Base-by-base conservation (phyloP, 23 red algal genomes). In the Cyanidiococcus yangmingshanensis region DNA sequence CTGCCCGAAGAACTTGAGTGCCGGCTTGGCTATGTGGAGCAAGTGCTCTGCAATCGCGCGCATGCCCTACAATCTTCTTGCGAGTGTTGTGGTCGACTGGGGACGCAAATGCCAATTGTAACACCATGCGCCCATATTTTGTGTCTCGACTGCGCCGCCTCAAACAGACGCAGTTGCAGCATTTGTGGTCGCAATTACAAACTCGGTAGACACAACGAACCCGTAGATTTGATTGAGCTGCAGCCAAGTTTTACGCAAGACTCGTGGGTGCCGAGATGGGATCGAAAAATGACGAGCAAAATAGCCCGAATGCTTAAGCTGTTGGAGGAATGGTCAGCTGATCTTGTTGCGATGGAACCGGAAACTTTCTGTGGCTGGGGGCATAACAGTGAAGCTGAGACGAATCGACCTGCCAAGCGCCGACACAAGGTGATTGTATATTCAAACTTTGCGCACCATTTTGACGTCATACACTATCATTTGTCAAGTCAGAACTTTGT, bases 171-270 rank as follows among this genome's bases (percentile, higher is more conserved):
- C 24, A 40, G 38, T 37, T 86, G 83, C 59, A 41, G 57, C 0
- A 39, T 79, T 0, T 86, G 83, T 51, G 3, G 34, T 37, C 68
- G 51, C 18, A 18, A 39, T 38, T 86, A 86, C 39, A 39, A n/a
- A 35, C 68, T 86, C 1, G 83, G 75, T 68, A 12, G 63, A 12
- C 63, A 74, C 77, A 37, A 79, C 50, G 76, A 79, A 39, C 92
- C 92, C 0, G 84, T 83, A 40, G 82, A 89, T 59, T 71, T 96
- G 37, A 90, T 96, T 58, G 92, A 96, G 50, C 17, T 90, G 51
- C 87, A 96, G 59, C 68, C 79, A 39, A 39, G 82, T 17, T 91
- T 77, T 77, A 78, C 76, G 21, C 88, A 85, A 77, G 39, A 82
- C 37, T 79, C 37, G 0, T 95, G 82, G 82, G 25, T 38, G 18